Base-by-base conservation (phyloP, 345 rosid species). In the Euphorbia pulcherrima region DNA sequence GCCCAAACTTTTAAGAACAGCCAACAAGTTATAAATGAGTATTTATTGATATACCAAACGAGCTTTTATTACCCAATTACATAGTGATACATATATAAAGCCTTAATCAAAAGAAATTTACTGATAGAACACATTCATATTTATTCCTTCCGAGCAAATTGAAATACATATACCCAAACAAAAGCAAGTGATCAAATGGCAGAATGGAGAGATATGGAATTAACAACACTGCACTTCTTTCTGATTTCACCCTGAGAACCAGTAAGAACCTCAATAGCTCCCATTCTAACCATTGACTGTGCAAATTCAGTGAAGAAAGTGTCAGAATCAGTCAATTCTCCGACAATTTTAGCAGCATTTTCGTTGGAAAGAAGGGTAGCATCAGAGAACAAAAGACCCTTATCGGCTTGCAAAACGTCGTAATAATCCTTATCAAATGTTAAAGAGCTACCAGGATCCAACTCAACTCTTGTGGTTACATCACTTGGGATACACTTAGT, bases 361-460 rank as follows among this genome's bases (percentile, higher is more conserved):
- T 72, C 40, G 58, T 84, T 50, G 11, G 78, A 78, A 4, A 85
- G 68, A 33, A 88, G 83, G 26, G 89, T 86, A 10, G 88, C 88
- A 23, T 88, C 91, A 0, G 89, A 88, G 37, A 79, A 85, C 74
- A 88, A 81, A 20, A 85, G 78, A 2, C 91, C 91, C 68, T 77
- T 80, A 62, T 82, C 65, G 74, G 76, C 68, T 44, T 69, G 73
- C 27, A 85, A 75, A 23, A 40, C 65, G 8, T n/a, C 64, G 68
- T 67, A 87, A 80, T 85, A 90, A 57, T 78, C 11, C 41, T 8
- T 72, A 71, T 90, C 89, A 14, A 88, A 90, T 11, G 61, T 68
- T 0, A 24, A 26, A 30, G 74, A 37, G 69, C 83, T 88, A 5
- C 65, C 68, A 0, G 90, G 90, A 73, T 86, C 97, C 94, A 90